phyloP scores from a whole-genome alignment of 192 early-diverging fungal species.

The Coemansia sp. region DNA sequence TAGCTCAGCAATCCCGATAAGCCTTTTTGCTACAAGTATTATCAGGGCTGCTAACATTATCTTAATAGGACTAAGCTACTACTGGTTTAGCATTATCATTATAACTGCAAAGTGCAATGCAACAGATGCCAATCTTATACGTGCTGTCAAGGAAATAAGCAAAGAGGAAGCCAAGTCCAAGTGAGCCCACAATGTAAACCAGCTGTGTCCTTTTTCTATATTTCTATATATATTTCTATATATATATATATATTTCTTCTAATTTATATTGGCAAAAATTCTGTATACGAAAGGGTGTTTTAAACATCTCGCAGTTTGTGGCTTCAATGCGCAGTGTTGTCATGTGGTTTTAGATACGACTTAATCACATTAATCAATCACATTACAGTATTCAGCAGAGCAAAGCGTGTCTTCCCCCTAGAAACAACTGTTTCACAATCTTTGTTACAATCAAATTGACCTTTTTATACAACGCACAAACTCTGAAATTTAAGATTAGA shows the following conservation, averaged over 20 bases:
- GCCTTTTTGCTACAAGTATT: slow-evolving; percentile 16
- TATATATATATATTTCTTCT: too few species aligned
- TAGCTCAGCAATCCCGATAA: slow-evolving; percentile 32
- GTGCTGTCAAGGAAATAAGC: slow-evolving; percentile 41
- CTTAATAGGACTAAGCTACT: slow-evolving; percentile 45
- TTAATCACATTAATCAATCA: not conserved
- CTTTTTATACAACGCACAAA: not conserved
- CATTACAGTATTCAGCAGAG: not conserved
- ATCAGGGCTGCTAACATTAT: slow-evolving; percentile 29
- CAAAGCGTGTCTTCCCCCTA: not conserved
- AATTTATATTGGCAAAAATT: not conserved
- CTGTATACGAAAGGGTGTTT: not conserved
- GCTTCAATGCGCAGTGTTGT: too few species aligned
- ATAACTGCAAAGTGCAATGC: slow-evolving; percentile 45
- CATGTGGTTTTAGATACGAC: too few species aligned
- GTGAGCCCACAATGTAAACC: not conserved
- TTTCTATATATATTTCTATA: too few species aligned
- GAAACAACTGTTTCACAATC: not conserved
- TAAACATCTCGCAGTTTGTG: too few species aligned
- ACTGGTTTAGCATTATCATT: slow-evolving; percentile 51
- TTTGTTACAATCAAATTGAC: not conserved
- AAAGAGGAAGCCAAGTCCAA: slow-evolving; percentile 1
- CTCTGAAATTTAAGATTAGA: not conserved
- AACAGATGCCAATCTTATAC: slow-evolving; percentile 45
- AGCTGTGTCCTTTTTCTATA: too few species aligned